A percentile compares a stretch with the other conserved stretches of the same genome.
These are phyloP conservation scores for Monosporascus sp. DNA, from an alignment of 2,329 filamentous ascomycete species.

Conservation along the genomic window DNA sequence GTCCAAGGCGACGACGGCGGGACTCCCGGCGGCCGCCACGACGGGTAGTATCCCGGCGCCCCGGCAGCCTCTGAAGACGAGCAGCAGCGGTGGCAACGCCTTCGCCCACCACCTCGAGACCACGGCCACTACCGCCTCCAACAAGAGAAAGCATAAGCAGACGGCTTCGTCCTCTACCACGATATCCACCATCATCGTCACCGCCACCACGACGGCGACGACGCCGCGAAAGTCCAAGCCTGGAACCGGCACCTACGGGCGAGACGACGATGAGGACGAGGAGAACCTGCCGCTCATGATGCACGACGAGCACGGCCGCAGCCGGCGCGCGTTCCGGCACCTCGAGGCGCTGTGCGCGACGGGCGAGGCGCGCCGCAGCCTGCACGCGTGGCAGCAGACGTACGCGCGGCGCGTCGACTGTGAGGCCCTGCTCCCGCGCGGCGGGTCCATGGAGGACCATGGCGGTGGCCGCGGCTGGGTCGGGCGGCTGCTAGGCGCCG, in stretches of 20 bases:
- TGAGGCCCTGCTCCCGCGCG: conserved; percentile 35
- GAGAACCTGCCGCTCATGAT: neutral
- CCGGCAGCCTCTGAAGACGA: too few relatives aligned
- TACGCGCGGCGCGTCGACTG: conserved; percentile 39
- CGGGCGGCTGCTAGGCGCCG: conserved; percentile 19
- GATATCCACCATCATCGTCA: too few relatives aligned
- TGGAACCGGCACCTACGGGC: too few relatives aligned
- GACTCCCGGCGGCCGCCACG: neutral
- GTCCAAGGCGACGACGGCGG: too few relatives aligned
- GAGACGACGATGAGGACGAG: neutral
- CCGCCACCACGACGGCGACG: too few relatives aligned
- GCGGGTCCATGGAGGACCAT: conserved; percentile 17
- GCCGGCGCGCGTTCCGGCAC: conserved; percentile 39
- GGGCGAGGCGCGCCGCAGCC: conserved; percentile 40
- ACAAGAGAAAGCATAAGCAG: too few relatives aligned
- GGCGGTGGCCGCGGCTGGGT: conserved; percentile 20
- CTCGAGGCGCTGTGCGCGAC: conserved; percentile 44
- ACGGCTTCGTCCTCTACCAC: too few relatives aligned
- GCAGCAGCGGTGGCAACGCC: too few relatives aligned
- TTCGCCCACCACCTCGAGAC: too few relatives aligned
- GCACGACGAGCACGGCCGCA: conserved; percentile 38
- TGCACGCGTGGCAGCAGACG: conserved; percentile 43
- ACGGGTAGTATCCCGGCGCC: neutral
- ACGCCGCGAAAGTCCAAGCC: too few relatives aligned
- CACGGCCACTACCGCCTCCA: too few relatives aligned